Percentiles rank a stretch among this genome's conserved stretches.
These are phyloP conservation scores for Diaporthe australafricana DNA, from an alignment of 2,329 filamentous ascomycete genomes.

Conservation along the genomic window DNA sequence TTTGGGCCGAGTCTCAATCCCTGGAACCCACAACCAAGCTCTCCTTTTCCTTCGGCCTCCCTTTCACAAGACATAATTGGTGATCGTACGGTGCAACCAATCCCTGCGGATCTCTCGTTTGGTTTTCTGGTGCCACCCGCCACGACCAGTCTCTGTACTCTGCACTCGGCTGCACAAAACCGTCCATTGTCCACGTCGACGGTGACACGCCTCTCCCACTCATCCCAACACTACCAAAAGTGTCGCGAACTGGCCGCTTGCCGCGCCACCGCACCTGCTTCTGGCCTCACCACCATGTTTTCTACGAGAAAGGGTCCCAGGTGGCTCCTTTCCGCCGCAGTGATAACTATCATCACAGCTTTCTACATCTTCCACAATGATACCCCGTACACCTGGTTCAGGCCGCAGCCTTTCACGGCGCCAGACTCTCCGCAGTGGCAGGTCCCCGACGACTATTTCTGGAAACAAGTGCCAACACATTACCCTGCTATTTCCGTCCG, in stretches of 20 bases:
- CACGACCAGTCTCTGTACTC: too few relatives aligned
- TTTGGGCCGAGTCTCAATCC: too few relatives aligned
- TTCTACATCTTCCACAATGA: constrained; percentile 2
- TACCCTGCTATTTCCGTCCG: constrained; percentile 20
- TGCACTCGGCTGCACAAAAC: too few relatives aligned
- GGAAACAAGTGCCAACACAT: constrained; percentile 31
- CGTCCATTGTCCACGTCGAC: background rate
- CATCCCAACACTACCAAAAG: background rate
- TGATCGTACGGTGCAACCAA: too few relatives aligned
- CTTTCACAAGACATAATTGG: too few relatives aligned
- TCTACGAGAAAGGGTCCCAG: background rate
- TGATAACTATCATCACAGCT: background rate
- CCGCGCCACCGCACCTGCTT: background rate
- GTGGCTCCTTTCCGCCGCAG: constrained; percentile 13
- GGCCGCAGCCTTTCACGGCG: background rate
- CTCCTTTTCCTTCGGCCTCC: too few relatives aligned
- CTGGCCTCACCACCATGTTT: background rate
- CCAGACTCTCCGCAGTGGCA: constrained; percentile 13
- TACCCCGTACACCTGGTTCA: background rate
- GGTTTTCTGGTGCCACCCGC: too few relatives aligned
- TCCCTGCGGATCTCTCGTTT: too few relatives aligned
- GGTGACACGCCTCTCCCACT: background rate
- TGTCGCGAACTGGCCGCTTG: background rate
- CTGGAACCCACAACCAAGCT: too few relatives aligned
- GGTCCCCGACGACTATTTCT: constrained; percentile 33